Percentiles rank a stretch among this genome's conserved stretches.
These are phyloP conservation scores for Gracilaria caudata DNA, from an alignment of 23 red algal genomes.

Conservation along the genomic window DNA sequence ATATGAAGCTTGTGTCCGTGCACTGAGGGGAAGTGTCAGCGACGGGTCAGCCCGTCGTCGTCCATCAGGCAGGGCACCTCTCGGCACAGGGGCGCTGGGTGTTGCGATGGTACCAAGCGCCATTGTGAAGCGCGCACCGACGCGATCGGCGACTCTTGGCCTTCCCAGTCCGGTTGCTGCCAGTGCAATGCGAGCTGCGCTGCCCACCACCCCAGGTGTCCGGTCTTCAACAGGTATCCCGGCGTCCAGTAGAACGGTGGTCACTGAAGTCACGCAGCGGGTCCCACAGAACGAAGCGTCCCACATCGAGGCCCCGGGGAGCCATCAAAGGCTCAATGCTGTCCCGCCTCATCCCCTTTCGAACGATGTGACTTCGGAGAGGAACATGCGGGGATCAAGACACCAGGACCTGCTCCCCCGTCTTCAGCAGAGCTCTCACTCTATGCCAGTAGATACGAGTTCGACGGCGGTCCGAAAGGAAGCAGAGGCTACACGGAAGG, in stretches of 20 bases:
- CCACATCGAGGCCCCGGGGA: not conserved
- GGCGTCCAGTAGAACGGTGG: not conserved
- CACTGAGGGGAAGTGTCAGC: slow-evolving; percentile 8
- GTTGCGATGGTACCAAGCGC: slow-evolving; percentile 29
- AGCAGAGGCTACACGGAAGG: not conserved
- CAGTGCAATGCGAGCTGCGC: not conserved
- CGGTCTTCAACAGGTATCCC: slow-evolving; percentile 24
- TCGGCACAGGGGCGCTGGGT: not conserved
- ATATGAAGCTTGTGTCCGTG: slow-evolving; percentile 8
- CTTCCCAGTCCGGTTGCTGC: slow-evolving; percentile 9
- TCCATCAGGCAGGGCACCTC: not conserved
- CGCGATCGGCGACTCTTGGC: not conserved
- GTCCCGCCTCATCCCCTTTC: no score
- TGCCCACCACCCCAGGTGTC: slow-evolving; percentile 15
- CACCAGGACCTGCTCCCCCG: not conserved
- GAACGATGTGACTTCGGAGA: not conserved
- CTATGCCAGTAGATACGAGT: not conserved
- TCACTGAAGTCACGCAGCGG: not conserved
- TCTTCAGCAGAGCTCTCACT: slow-evolving; percentile 1
- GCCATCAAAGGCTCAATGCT: not conserved
- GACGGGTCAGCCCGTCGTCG: not conserved
- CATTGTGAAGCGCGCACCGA: not conserved
- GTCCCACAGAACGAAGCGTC: not conserved
- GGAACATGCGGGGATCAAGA: not conserved
- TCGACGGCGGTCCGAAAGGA: not conserved